Base-by-base conservation (phyloP, 2,329 filamentous ascomycete genomes). In the Fusarium pseudocircinatum region DNA sequence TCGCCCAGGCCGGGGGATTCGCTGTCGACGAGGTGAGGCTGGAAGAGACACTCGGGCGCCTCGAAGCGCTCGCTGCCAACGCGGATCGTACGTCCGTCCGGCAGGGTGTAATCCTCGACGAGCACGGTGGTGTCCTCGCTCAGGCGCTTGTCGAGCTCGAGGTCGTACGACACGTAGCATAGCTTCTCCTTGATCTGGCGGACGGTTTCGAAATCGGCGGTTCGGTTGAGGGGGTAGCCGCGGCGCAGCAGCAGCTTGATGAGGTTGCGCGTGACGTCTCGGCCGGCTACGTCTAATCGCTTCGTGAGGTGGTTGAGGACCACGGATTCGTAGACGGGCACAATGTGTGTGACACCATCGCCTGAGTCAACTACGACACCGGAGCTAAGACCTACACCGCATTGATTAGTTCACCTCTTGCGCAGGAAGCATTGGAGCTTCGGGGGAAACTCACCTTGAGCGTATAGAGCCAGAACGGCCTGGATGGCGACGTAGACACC, bases 181-280 rank as follows among this genome's bases (percentile, higher is more conserved):
- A 99, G 93, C 88, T 99, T 99, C 88, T 99, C 96, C 87, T 99
- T 99, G 87, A 99, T 98, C 83, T 98, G 96, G 71, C 96, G 93
- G 63, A 99, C 96, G 8, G 96, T 99, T 85, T 99, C 96, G 83
- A 99, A 99, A 83, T 99, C 96, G 81, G 96, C 96, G 18, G 96
- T 99, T 82, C 96, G 91, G 90, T 99, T 99, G 72, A 99, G 91
- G 40, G 96, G 95, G 83, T 99, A 99, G 49, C 96, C 96, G 77
- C 96, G 91, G 79, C 96, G 94, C 65, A 97, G 90, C 26, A 99
- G 92, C 56, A 99, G 92, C 57, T 95, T 94, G 83, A 99, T 99
- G 74, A 99, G 89, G 84, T 99, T 98, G 79, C 96, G 93, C n/a
- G 96, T 99, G 60, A 99, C 96, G 80, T 99, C 96, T 81, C 96